Evolutionary conservation across 139 green algal genomes (phyloP), one percentile per base, ranked within the genome.

Genomic region (Trebouxia sp.): DNA sequence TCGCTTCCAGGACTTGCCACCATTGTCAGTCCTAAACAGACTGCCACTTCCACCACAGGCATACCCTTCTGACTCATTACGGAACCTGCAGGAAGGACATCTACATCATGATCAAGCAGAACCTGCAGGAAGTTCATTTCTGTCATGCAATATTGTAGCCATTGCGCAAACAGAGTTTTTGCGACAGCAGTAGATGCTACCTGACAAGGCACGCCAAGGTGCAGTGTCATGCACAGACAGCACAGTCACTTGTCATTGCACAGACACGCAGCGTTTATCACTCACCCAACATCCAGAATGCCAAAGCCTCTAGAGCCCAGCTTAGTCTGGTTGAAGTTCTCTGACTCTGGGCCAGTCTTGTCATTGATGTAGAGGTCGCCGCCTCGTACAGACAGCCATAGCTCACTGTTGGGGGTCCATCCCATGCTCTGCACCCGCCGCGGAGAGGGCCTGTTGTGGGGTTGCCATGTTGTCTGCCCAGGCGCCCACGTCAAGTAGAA

Each of bases 401-500:
- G 78, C n/a, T 86, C 88, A 22, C 88, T 91, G n/a, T 92, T 84
- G 45, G 88, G 87, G 7, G 91, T 94, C 87, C 90, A 99, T 26
- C 96, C 96, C 96, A 99, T 99, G 90, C 96, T 97, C 80, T 98
- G 97, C 38, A 99, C 86, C 30, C 97, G 92, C 32, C 97, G 88
- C n/a, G 92, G 89, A 15, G 43, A 65, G 58, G 80, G 80, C 32
- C 97, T 89, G 91, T 98, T 99, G 92, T 98, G 96, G 9, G 96
- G 96, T 88, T 89, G 72, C 96, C 96, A 99, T 85, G 91, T 97
- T 8, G 87, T 91, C 83, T 98, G 92, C 10, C 96, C 96, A 9
- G 95, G 92, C 28, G 88, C 76, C 97, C 97, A 99, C 37, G 97
- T 98, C 90, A 99, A 96, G 91, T 94, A 99, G 86, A 99, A 99